Base-by-base conservation (phyloP, 2,329 filamentous ascomycete species). In the Elsinoe necatrix region DNA sequence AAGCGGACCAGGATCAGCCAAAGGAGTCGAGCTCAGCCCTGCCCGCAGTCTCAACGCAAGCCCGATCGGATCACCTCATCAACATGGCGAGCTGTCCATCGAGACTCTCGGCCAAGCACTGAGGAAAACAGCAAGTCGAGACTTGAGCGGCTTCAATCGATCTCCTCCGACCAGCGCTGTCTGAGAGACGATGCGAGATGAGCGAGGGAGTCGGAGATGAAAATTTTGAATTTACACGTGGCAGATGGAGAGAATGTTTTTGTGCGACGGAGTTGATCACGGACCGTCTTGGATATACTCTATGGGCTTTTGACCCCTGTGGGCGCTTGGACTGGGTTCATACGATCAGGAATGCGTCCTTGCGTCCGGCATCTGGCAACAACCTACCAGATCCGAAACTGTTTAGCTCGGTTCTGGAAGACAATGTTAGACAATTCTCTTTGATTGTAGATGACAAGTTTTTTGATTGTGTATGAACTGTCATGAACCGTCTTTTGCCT, bases 61-160 rank as follows among this genome's bases (percentile, higher is more conserved):
- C 67, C 86, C 85, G 16, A 78, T 79, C 43, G 71, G 77, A 56
- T 77, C 80, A 54, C 72, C 81, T 31, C 70, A 77, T 50, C 75
- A 76, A 59, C 78, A 76, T 45, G 81, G 83, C 23, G 91, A 95
- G 61, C 75, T 96, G 59, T 89, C 87, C 58, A 87, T 96, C 62
- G 90, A 96, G 76, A 96, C 91, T 3, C 95, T 96, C 91, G 80
- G 85, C 54, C 90, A 96, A 72, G 91, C 89, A 14, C 75, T 96
- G 66, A 79, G 87, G 67, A 85, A 88, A 69, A 95, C 90, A 12
- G 88, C 84, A 43, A 95, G 89, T 71, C 82, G 86, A 16, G 92
- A 96, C 68, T 73, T 96, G 57, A 73, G 76, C 37, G 72, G 73
- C 34, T 64, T 66, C 51, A 57, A 57, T 39, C 63, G 67, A 62